Conservation (phyloP, 306 rosid species). For the Oemleria cerasiformis region DNA sequence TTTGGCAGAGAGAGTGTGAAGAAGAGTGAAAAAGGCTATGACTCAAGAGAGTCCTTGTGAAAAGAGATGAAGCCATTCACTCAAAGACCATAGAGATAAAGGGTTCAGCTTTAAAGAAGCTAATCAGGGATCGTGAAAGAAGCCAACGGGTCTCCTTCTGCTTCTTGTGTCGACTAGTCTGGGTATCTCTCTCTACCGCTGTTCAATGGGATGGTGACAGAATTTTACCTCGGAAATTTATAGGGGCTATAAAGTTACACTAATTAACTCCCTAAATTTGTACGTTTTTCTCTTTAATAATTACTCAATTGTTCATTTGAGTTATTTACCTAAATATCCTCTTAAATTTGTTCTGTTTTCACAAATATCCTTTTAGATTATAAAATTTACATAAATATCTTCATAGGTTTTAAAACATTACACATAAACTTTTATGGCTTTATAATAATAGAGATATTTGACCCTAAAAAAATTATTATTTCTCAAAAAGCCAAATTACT, state of each 20-base stretch:
- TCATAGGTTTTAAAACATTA: too few species aligned
- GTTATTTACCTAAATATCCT: too few species aligned
- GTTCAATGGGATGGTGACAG: background rate
- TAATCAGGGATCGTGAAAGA: constrained; percentile 16
- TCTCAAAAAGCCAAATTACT: too few species aligned
- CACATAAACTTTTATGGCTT: too few species aligned
- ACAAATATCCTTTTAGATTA: too few species aligned
- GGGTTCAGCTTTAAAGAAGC: background rate
- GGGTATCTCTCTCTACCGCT: background rate
- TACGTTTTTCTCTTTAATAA: too few species aligned
- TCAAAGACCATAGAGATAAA: constrained; percentile 28
- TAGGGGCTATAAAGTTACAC: background rate
- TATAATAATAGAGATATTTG: too few species aligned
- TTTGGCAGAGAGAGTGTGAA: constrained; percentile 32
- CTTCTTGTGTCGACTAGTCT: background rate
- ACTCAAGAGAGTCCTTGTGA: constrained; percentile 47
- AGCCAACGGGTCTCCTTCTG: background rate
- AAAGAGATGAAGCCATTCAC: constrained; percentile 67
- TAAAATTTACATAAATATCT: too few species aligned
- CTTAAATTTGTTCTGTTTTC: too few species aligned
- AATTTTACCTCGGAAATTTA: background rate
- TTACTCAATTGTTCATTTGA: too few species aligned
- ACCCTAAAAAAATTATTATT: too few species aligned
- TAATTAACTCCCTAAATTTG: too few species aligned
- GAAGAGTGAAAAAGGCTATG: constrained; percentile 54